phyloP scores from a whole-genome alignment of 805 yeast species.

The Saturnispora besseyi region DNA sequence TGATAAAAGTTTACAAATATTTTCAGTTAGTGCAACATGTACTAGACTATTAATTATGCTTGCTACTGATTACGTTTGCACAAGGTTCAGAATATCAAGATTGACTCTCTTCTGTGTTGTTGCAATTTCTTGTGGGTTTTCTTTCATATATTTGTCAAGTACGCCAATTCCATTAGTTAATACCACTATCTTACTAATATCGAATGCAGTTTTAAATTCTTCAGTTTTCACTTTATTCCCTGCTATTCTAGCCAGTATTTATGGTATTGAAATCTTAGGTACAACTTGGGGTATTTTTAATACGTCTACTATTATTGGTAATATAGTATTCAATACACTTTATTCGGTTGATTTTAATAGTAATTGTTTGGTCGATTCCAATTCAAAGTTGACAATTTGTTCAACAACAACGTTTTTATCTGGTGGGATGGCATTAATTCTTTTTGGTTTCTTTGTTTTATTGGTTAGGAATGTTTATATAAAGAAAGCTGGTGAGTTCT shows the following conservation, averaged over 20 bases:
- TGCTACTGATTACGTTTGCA: conserved; percentile 50
- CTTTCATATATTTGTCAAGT: conserved; percentile 26
- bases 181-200: conserved; percentile 17
- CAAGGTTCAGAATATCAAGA: conserved; percentile 20
- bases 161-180: conserved; percentile 17
- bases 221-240: conserved; percentile 82
- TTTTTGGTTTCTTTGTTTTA: conserved; percentile 20
- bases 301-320: conserved; percentile 53
- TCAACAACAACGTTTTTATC: conserved; percentile 27
- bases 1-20: conserved; percentile 20
- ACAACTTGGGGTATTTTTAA: conserved; percentile 89
- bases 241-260: conserved; percentile 68
- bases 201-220: conserved; percentile 43
- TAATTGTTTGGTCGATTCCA: conserved; percentile 21
- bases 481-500: conserved; percentile 20
- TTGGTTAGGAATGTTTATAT: conserved; percentile 19
- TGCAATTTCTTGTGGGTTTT: conserved; percentile 22
- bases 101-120: conserved; percentile 20
- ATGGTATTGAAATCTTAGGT: conserved; percentile 86
- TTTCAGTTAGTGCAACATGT: conserved; percentile 58
- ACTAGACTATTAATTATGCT: conserved; percentile 63
- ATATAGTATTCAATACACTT: conserved; percentile 42
- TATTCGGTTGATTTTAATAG: conserved; percentile 61
- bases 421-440: conserved; percentile 20
- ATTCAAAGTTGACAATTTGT: conserved; percentile 18